phyloP scores from a whole-genome alignment of 108 stramenopile species.

The Cyclotella baltica region DNA sequence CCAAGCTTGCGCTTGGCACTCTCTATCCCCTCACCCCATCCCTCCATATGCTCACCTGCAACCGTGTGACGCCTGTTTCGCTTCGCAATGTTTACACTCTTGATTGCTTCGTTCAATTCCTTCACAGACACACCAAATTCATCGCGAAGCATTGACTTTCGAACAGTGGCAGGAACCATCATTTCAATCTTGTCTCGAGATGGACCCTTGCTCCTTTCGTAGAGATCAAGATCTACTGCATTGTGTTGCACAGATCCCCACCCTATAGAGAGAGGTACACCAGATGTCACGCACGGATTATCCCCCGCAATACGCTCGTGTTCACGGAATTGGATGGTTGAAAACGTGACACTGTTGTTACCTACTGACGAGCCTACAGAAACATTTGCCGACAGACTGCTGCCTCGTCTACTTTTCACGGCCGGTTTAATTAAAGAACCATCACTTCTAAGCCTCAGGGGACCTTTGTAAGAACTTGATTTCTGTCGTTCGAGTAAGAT shows the following conservation, averaged over 20 bases:
- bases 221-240: constrained; percentile 40
- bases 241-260: constrained; percentile 47
- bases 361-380: not conserved
- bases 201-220: constrained; percentile 47
- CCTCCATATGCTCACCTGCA: constrained; percentile 44
- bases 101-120: constrained; percentile 47
- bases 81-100: constrained; percentile 42
- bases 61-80: constrained; percentile 34
- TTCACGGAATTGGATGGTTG: constrained; percentile 53
- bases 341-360: constrained; percentile 22
- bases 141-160: constrained; percentile 45
- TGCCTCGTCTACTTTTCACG: constrained; percentile 30
- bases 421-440: constrained; percentile 19
- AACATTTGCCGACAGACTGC: not conserved
- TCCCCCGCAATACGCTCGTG: constrained; percentile 59
- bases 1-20: constrained; percentile 51
- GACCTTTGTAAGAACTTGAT: constrained; percentile 41
- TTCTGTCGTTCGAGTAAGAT: constrained; percentile 6
- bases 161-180: constrained; percentile 48
- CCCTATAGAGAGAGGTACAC: constrained; percentile 59
- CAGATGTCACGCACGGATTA: constrained; percentile 54
- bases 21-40: constrained; percentile 33
- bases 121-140: constrained; percentile 40
- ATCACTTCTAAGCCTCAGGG: constrained; percentile 23
- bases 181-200: constrained; percentile 54